These are phyloP conservation scores for Phlebiopsis gigantea DNA, from an alignment of 768 basidiomycete genomes.

Conservation along the genomic window DNA sequence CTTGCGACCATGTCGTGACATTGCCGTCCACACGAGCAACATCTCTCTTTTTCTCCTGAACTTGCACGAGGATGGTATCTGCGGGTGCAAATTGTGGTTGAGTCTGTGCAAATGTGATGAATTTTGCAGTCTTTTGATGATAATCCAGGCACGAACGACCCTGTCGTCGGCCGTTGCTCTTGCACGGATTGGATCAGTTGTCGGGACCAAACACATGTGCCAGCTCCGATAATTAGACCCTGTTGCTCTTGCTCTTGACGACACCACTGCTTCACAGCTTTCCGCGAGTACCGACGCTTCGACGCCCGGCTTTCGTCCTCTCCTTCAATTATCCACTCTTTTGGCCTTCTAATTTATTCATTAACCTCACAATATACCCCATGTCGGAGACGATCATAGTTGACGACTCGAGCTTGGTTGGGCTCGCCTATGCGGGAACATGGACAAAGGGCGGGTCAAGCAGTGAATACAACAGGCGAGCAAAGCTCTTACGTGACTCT, in stretches of 20 bases:
- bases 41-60: not conserved
- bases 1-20: too few relatives aligned
- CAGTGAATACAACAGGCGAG: not conserved
- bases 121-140: not conserved
- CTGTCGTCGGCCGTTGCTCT: too few relatives aligned
- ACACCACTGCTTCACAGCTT: too few relatives aligned
- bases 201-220: not conserved
- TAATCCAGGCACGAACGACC: not conserved
- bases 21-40: not conserved
- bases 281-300: not conserved
- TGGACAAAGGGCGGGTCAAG: not conserved
- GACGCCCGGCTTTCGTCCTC: not conserved
- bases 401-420: not conserved
- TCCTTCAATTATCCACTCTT: not conserved
- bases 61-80: too few relatives aligned
- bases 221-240: not conserved
- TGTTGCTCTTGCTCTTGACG: not conserved
- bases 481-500: not conserved
- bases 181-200: too few relatives aligned
- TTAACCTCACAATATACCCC: too few relatives aligned
- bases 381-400: not conserved
- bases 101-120: too few relatives aligned
- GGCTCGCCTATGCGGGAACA: not conserved
- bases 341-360: too few relatives aligned
- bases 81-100: not conserved